Base-by-base conservation (phyloP, 768 basidiomycete genomes). In the Xerocomus brunneocitrinus region DNA sequence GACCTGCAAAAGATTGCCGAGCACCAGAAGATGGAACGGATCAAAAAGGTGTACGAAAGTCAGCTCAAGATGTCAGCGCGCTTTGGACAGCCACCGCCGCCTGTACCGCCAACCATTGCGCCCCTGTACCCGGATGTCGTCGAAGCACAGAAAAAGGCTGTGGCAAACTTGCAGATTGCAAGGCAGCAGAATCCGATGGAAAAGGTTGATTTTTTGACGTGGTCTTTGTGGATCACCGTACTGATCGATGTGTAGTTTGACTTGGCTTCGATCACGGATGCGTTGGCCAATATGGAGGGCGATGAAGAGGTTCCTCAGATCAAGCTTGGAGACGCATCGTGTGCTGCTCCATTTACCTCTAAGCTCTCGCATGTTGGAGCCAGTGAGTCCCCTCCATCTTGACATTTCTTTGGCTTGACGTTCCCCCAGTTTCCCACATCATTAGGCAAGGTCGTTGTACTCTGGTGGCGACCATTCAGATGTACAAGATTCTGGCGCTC, bases 401-500 rank as follows among this genome's bases (percentile, higher is more conserved):
- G 3, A 10, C 19, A 6, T 16, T 5, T 24, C 40, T 2, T 47
- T 12, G 3, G 39, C 58, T 57, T 27, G 52, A 34, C 6, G 31
- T 38, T 39, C 47, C n/a, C 3, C 22, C 57, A 95, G 93, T 99
- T 63, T 88, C 91, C 19, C 94, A 95, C 67, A 98, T 99, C 68
- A 97, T 99, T 60, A 85, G 97, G 19, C 97, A 98, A 72, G 97
- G 97, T 24, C 91, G 97, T 28, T 98, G 97, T 75, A 99, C 97
- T 1, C 83, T 99, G 16, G 97, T 98, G 42, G 97, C 97, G 2
- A 99, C 97, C 3, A 89, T 95, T 50, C 97, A 99, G 73, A 99
- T 99, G 97, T 99, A 98, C 83, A 97, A 98, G 76, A 99, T 99
- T 60, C 77, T 99, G 35, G 97, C 95, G 1, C 74, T 99, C 52